These are phyloP conservation scores for Ascocoryne sarcoides DNA, from an alignment of 2,329 filamentous ascomycete species.

Conservation along the genomic window DNA sequence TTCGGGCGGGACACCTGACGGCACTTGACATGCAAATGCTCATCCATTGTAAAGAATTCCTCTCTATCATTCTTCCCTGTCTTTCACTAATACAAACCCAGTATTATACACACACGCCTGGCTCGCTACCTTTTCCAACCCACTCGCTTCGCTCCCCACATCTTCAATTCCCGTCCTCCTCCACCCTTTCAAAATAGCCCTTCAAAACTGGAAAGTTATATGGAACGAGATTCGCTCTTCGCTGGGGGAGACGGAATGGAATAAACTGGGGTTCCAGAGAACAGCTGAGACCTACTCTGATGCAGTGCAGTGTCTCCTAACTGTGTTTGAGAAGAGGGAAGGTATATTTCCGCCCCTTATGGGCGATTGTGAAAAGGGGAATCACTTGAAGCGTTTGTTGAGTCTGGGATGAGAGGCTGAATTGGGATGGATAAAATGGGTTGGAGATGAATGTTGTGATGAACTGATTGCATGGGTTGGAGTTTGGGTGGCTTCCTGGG, in stretches of 20 bases:
- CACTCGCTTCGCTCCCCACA: conserved; percentile 7
- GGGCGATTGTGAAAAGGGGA: conserved; percentile 26
- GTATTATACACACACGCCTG: conserved; percentile 26
- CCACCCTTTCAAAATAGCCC: conserved; percentile 21
- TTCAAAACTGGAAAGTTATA: conserved; percentile 24
- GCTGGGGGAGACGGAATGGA: conserved; percentile 18
- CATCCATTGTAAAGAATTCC: conserved; percentile 24
- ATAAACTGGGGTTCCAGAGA: conserved; percentile 24
- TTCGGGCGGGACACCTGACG: conserved; percentile 17
- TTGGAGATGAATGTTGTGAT: not conserved
- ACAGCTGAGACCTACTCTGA: conserved; percentile 26
- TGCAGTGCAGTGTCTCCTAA: conserved; percentile 16
- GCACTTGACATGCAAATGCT: conserved; percentile 27
- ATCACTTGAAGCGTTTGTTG: conserved; percentile 23
- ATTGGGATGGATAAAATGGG: not conserved
- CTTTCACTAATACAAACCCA: conserved; percentile 5
- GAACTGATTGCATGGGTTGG: too few relatives aligned
- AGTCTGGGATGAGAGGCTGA: conserved; percentile 10
- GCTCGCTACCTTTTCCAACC: conserved; percentile 22
- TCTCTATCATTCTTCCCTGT: too few relatives aligned
- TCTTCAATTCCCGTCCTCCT: conserved; percentile 12
- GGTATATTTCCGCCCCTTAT: conserved; percentile 20
- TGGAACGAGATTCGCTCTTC: conserved; percentile 24
- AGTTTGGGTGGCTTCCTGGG: too few relatives aligned
- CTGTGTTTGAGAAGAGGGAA: conserved; percentile 18